Evolutionary conservation across 768 basidiomycete species (phyloP), one percentile per base, ranked within the genome.

Genomic region (Phylloporus sp.): DNA sequence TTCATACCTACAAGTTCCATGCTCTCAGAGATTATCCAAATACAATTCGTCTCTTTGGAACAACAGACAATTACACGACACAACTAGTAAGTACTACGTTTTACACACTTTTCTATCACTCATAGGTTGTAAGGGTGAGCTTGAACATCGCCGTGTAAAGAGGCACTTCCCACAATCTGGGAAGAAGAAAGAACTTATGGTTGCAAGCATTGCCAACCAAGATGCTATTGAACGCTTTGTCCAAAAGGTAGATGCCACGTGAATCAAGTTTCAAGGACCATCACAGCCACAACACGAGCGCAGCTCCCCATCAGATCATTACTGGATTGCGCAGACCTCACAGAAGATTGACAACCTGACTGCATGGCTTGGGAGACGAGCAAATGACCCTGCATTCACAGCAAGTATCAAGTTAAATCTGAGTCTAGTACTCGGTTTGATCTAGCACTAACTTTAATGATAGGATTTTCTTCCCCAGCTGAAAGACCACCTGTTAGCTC

Each of bases 61-160:
- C 50, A 6, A 51, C 31, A 4, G 45, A 51, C 10, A 47, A 8
- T n/a, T 50, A 50, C 5, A 15, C n/a, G 0, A 50, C 45, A 5
- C 49, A 47, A 9, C 36, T 2, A 1, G 40, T 47, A 38, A 10
- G 40, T 37, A 9, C 9, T 44, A 6, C 22, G 5, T 1, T 13
- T 21, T 5, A 8, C 4, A n/a, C n/a, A n/a, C n/a, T 9, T 29
- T 21, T 0, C 4, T 15, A 13, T 13, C 7, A 13, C 11, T 34
- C 11, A 17, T 22, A 22, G 6, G 8, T 6, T 8, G 28, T 18
- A 10, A 72, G 71, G 67, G 70, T 9, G 72, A 74, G 42, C 59
- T 66, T 0, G 59, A 71, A 38, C 73, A 77, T 38, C 52, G 61
- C 0, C 49, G 43, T 0, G 46, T 68, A 9, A 77, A 77, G 50